Base-by-base conservation (phyloP, 331 rosid genomes). In the Pyracantha coccinea region DNA sequence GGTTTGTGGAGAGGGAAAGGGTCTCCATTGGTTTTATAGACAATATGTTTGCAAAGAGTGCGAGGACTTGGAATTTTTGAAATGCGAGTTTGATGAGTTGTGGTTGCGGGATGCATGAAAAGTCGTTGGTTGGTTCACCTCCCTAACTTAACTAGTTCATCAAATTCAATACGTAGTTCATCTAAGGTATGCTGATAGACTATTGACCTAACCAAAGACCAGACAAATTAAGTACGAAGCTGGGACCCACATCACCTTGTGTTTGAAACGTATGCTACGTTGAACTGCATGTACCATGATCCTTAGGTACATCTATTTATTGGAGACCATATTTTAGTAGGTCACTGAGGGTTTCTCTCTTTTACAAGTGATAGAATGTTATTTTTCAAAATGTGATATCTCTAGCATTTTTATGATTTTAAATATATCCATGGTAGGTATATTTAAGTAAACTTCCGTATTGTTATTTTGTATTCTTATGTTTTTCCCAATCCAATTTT, bases 1-100 rank as follows among this genome's bases (percentile, higher is more conserved):
- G 67, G 82, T 66, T 74, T 74, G 45, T 78, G 69, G 23, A 31
- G 69, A 65, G 69, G 88, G 16, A 65, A n/a, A 10, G 50, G n/a
- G 12, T 23, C n/a, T 32, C 4, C 50, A 10, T 65, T n/a, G 50
- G 20, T 50, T 64, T 41, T 25, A 29, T 64, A 65, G 19, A 50
- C 14, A 41, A 73, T 59, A 32, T 24, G 47, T 76, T 73, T 24
- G 58, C 47, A 27, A 65, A 13, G 15, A 64, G 2, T 64, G 44
- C 9, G 68, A 19, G 25, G 68, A 31, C 45, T 64, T 19, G 68
- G 68, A 64, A 64, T 17, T 29, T 15, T 27, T 71, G 66, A 28
- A 31, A 63, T 33, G 76, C 88, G 59, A 16, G 17, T 44, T 63
- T 44, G 67, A 3, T 28, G 62, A 35, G 38, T 64, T n/a, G 70